Conservation (phyloP, 2,329 filamentous ascomycete genomes). For the Fusarium floridanum region DNA sequence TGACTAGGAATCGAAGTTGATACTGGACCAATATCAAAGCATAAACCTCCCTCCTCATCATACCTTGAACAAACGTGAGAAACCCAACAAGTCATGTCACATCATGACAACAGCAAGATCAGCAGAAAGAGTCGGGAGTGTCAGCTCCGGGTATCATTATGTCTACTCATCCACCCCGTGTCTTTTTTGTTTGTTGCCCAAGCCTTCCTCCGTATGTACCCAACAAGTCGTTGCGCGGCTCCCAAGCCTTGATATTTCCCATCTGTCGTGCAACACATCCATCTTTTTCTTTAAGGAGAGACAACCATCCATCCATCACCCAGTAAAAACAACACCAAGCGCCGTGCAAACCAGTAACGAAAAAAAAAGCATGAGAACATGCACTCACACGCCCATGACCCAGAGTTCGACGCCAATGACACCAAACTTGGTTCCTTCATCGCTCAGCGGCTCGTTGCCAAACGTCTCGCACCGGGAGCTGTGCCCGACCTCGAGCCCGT, state of each 20-base stretch:
- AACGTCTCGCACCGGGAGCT: conserved; percentile 91
- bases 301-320: background rate
- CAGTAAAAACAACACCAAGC: conserved; percentile 27
- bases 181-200: conserved; percentile 16
- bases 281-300: conserved; percentile 21
- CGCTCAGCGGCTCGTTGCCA: conserved; percentile 92
- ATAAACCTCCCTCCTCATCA: background rate
- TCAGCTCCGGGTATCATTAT: conserved; percentile 48
- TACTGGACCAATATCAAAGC: conserved; percentile 2
- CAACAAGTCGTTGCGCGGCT: conserved; percentile 2
- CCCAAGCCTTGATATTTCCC: background rate
- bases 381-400: conserved; percentile 76
- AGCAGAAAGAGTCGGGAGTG: conserved; percentile 39
- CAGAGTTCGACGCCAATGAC: conserved; percentile 93
- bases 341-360: conserved; percentile 26
- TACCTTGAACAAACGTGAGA: background rate
- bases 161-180: conserved; percentile 29
- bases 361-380: background rate
- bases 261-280: background rate
- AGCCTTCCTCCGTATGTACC: conserved; percentile 22
- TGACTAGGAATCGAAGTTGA: conserved; percentile 33
- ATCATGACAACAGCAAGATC: background rate
- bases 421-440: conserved; percentile 92
- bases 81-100: background rate
- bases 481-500: conserved; percentile 84